Evolutionary conservation across 2,329 filamentous ascomycete species (phyloP), one percentile per base, ranked within the genome.

Genomic region (Juglanconis sp.): DNA sequence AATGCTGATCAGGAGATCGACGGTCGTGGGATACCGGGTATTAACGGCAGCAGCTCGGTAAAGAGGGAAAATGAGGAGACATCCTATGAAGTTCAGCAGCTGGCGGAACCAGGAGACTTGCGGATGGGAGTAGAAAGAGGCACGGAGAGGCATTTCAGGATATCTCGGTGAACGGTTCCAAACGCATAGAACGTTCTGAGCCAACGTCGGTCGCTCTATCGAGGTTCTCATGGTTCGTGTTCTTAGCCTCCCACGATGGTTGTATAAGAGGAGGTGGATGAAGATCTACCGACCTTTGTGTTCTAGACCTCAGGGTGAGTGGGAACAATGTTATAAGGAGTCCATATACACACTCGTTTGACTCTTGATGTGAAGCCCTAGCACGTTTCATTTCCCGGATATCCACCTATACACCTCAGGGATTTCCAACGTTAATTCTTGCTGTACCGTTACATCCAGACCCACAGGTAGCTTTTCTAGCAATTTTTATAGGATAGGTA

Each of bases 1-100:
- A n/a, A 71, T 70, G 38, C 64, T 68, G 34, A 70, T 56, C 30
- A 69, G 59, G 38, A 68, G 65, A 55, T 71, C 69, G 5, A 70
- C 44, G 0, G 68, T 70, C 51, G 67, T 64, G 7, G 68, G 68
- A 52, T 68, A 66, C 30, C 64, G 62, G 8, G 66, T 68, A 44
- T 66, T 67, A 32, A 62, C 61, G 8, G 67, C 65, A 30, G 67
- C 59, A 11, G 64, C 60, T 5, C 63, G 67, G 50, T 69, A 71
- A 8, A 69, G 44, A 6, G 65, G 64, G 32, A 68, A 59, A 7
- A 67, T 63, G 35, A 65, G 55, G 1, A 68, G 17, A 56, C 69
- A 71, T 49, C 69, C 69, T 44, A 71, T 31, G 5, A 70, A 59
- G 57, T 71, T 70, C 30, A 69, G 61, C 44, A 64, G 56, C 42